phyloP scores from a whole-genome alignment of 2,329 filamentous ascomycete species.

The Scedosporium aurantiacum region DNA sequence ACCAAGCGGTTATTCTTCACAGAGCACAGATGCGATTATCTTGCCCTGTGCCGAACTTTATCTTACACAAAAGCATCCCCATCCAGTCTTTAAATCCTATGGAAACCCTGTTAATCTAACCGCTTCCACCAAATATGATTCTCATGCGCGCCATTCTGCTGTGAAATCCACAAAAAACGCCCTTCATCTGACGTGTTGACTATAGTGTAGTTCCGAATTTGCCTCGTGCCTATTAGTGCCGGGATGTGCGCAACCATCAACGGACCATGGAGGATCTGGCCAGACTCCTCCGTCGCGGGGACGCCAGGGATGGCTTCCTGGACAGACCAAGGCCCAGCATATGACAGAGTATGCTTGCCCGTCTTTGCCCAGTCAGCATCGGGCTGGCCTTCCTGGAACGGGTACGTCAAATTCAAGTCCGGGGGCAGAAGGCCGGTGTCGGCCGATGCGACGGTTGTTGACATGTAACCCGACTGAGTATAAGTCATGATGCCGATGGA shows the following conservation, averaged over 20 bases:
- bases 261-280: conserved; percentile 18
- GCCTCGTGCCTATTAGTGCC: conserved; percentile 14
- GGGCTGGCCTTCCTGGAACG: conserved; percentile 12
- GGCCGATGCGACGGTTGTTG: conserved; percentile 18
- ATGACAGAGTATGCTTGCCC: conserved; percentile 16
- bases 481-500: conserved; percentile 17
- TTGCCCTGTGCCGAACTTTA: too few relatives aligned
- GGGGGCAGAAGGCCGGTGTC: conserved; percentile 15
- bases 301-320: conserved; percentile 13
- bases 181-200: conserved; percentile 5
- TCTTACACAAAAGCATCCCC: too few relatives aligned
- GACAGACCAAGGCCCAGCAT: conserved; percentile 15
- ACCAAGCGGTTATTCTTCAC: too few relatives aligned
- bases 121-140: neutral
- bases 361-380: conserved; percentile 18
- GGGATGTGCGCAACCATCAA: conserved; percentile 16
- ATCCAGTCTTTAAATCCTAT: too few relatives aligned
- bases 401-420: conserved; percentile 12
- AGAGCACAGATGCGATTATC: too few relatives aligned
- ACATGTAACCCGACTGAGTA: conserved; percentile 16
- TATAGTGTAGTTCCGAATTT: conserved; percentile 13
- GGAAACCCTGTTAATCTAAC: neutral
- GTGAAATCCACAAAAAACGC: neutral
- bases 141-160: neutral
- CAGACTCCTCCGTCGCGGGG: conserved; percentile 4